Conservation (phyloP, 768 basidiomycete genomes). For the Collybia nuda region DNA sequence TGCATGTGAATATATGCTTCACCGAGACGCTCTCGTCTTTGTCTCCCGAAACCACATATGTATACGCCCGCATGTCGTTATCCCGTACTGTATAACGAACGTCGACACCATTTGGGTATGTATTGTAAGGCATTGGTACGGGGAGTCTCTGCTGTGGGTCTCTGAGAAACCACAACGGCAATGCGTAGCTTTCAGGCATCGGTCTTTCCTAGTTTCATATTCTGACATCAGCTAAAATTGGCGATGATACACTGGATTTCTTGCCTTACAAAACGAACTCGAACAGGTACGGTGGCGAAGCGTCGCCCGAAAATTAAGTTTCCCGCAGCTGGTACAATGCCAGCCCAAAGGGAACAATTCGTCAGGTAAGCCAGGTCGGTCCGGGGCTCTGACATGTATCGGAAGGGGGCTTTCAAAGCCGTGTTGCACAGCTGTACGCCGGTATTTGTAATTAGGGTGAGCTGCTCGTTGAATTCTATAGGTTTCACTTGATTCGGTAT, state of each 20-base stretch:
- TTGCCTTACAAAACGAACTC: no score
- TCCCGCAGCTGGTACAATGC: no score
- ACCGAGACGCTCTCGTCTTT: constrained; percentile 16
- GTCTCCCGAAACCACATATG: constrained; percentile 21
- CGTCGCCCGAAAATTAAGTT: no score
- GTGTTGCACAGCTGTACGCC: no score
- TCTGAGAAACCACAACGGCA: constrained; percentile 27
- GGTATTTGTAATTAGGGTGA: no score
- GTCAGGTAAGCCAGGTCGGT: no score
- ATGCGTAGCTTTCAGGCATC: constrained; percentile 19
- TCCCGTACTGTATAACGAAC: constrained; percentile 18
- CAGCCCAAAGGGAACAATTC: no score
- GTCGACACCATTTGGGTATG: constrained; percentile 19
- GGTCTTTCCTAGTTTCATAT: constrained; percentile 16
- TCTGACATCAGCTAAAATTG: neutral
- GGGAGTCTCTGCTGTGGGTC: constrained; percentile 33
- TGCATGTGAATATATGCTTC: constrained; percentile 51
- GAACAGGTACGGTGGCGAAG: no score
- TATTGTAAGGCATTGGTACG: constrained; percentile 28
- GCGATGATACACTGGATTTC: no score
- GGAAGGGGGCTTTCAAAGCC: no score
- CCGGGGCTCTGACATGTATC: neutral
- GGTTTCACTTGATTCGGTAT: no score
- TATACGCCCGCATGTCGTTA: constrained; percentile 33
- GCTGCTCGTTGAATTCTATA: no score